phyloP scores from a whole-genome alignment of 129 eudicot species.

The Tanacetum coccineum region DNA sequence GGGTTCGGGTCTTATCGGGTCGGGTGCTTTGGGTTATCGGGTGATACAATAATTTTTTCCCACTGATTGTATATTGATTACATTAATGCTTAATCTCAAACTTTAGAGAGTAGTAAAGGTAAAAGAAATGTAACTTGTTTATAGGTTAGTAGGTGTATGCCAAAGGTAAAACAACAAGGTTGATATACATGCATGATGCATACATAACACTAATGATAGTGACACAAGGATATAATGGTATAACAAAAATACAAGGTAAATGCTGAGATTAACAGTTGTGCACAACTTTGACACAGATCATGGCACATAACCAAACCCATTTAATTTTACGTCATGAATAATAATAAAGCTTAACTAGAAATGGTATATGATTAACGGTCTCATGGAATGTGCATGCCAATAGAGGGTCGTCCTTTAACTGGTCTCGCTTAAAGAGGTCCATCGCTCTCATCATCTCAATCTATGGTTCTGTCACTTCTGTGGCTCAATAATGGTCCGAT shows the following conservation, averaged over 20 bases:
- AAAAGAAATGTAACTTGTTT: conserved; percentile 3
- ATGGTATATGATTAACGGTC: background rate
- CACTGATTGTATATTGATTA: too few relatives aligned
- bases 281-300: too few relatives aligned
- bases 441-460: background rate
- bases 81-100: too few relatives aligned
- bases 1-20: too few relatives aligned
- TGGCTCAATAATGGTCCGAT: too few relatives aligned
- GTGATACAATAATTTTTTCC: too few relatives aligned
- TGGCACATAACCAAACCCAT: too few relatives aligned
- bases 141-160: background rate
- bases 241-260: background rate
- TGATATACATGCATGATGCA: background rate
- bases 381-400: conserved; percentile 39
- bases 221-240: background rate
- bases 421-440: conserved; percentile 14
- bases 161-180: background rate
- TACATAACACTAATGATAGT: background rate
- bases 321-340: too few relatives aligned
- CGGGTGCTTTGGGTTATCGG: too few relatives aligned
- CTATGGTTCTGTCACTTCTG: background rate
- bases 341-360: too few relatives aligned
- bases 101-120: too few relatives aligned
- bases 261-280: too few relatives aligned
- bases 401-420: conserved; percentile 46